A percentile compares a stretch with the other conserved stretches of the same genome.
Conservation (phyloP, 176 grass and related monocot species). For the Lolium perenne region DNA sequence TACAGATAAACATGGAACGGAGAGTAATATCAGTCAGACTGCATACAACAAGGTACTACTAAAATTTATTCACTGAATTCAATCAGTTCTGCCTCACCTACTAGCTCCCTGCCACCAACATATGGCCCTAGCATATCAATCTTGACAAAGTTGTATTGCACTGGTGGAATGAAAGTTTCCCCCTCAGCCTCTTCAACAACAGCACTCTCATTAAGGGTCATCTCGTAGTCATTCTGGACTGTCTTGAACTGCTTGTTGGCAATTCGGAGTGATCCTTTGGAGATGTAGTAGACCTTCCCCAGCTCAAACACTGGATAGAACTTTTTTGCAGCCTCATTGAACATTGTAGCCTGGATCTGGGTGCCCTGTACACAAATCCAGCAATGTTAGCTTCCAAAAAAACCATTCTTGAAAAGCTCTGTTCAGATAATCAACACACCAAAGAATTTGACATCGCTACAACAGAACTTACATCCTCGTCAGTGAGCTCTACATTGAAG, state of each 20-base stretch:
- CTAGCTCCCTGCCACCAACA: constrained; percentile 85
- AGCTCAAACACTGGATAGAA: constrained; percentile 84
- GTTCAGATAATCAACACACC: not conserved
- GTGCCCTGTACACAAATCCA: constrained; percentile 70
- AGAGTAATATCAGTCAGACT: not conserved
- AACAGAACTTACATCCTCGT: constrained; percentile 84
- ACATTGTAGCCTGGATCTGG: constrained; percentile 98
- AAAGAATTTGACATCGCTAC: not conserved
- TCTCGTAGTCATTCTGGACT: constrained; percentile 94
- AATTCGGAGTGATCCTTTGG: constrained; percentile 84
- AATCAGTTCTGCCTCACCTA: constrained; percentile 55
- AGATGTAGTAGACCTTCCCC: constrained; percentile 96
- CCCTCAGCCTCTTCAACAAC: constrained; percentile 90
- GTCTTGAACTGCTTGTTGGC: constrained; percentile 98
- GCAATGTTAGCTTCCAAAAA: not conserved
- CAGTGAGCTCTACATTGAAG: constrained; percentile 94
- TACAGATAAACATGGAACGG: constrained; percentile 30
- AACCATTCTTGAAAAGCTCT: not conserved
- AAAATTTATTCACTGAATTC: not conserved
- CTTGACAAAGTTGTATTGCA: constrained; percentile 86
- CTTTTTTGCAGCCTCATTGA: constrained; percentile 88
- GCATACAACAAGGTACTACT: not conserved
- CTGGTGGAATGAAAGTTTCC: constrained; percentile 73
- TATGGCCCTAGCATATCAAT: constrained; percentile 85
- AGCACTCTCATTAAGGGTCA: constrained; percentile 91